Evolutionary conservation across 2,329 filamentous ascomycete species (phyloP), one percentile per base, ranked within the genome.

Genomic region (Trichoderma oligosporum): DNA sequence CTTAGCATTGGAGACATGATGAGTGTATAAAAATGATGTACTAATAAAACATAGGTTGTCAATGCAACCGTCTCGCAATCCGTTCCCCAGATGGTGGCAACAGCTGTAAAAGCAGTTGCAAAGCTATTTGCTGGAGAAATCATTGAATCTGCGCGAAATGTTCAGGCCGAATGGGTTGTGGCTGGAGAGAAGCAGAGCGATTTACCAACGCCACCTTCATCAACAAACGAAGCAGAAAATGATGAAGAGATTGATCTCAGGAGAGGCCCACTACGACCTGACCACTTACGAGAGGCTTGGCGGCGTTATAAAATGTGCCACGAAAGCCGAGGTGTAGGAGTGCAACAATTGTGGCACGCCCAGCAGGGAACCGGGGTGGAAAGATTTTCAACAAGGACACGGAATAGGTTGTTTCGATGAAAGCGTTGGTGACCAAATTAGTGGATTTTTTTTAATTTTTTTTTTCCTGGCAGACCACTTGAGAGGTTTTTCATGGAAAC

Each of bases 11-110:
- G 31, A 39, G 25, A 18, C 20, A 29, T 51, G 29, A 20, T 42
- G 41, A 29, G 25, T 20, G 45, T 16, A 31, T 8, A n/a, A 36
- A n/a, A n/a, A n/a, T 14, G 14, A 56, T 39, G 11, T 20, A 27
- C 27, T 41, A 18, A 55, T 31, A 8, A 36, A 29, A 27, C 2
- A n/a, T 60, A 86, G 80, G 82, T 92, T 60, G 86, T 91, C 68
- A 93, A 92, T 66, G 87, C 88, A 58, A 90, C 88, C 1, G 85
- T 91, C 7, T 90, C 87, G 0, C 89, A 92, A 68, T 91, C 87
- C 1, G 88, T 90, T 0, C 87, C 87, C 0, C 78, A 82, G 18
- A 87, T 83, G 64, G 86, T 91, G 48, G 85, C 89, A 60, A 84
- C 87, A 20, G 86, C 87, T n/a, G 86, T 92, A 66, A 86, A 85